Evolutionary conservation across 139 green algal species (phyloP).

Genomic region (Coelastrella sp.): DNA sequence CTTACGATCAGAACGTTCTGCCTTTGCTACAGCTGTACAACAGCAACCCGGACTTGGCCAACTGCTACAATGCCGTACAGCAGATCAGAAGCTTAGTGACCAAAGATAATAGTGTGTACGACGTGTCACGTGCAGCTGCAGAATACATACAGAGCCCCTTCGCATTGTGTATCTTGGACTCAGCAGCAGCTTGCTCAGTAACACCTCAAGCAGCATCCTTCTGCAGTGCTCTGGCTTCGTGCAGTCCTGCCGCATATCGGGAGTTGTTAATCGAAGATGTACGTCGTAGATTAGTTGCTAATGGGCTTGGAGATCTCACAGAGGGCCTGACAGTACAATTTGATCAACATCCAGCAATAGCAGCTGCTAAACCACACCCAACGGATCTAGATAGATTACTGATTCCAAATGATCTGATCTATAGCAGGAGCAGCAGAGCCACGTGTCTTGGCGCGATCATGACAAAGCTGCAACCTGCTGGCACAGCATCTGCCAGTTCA

Average conservation of each 20-base stretch:
- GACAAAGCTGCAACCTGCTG: too few relatives aligned
- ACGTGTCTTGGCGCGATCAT: too few relatives aligned
- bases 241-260: neutral
- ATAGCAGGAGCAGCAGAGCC: too few relatives aligned
- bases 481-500: neutral
- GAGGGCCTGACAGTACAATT: neutral
- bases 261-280: conserved; percentile 33
- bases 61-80: neutral
- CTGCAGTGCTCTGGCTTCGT: neutral
- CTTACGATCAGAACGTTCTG: neutral
- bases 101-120: neutral
- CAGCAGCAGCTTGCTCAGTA: neutral
- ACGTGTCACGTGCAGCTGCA: conserved; percentile 2
- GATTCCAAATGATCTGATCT: too few relatives aligned
- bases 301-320: neutral
- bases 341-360: conserved; percentile 10
- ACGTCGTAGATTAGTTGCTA: neutral
- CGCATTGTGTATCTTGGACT: conserved; percentile 7
- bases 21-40: neutral
- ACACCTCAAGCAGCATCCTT: neutral
- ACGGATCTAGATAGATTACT: neutral
- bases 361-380: neutral
- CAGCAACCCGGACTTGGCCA: neutral
- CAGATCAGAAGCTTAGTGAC: neutral
- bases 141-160: conserved; percentile 29